phyloP scores from a whole-genome alignment of 192 early-diverging fungal species.

The Podila horticola region DNA sequence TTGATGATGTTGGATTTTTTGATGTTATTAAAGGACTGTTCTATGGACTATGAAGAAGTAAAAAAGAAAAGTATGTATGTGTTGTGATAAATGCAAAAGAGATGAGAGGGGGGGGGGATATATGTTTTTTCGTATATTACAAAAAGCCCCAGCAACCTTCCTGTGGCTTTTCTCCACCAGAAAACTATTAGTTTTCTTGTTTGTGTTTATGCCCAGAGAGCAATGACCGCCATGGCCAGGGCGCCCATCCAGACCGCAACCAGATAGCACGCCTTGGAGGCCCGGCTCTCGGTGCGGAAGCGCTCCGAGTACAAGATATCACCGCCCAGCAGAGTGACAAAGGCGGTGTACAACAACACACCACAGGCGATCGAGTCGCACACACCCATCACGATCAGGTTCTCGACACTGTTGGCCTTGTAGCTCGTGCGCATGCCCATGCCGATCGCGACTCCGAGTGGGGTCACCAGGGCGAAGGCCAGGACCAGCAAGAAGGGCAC shows the following conservation, averaged over 20 bases:
- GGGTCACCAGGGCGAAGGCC: conserved; percentile 78
- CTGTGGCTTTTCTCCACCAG: conserved; percentile 3
- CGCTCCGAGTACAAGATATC: conserved; percentile 66
- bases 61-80: too few relatives aligned
- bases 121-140: neutral
- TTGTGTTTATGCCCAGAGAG: conserved; percentile 61
- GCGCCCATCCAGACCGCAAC: conserved; percentile 60
- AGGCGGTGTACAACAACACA: conserved; percentile 83
- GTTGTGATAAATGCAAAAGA: neutral
- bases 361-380: conserved; percentile 84
- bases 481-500: conserved; percentile 58
- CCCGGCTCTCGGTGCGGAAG: conserved; percentile 27
- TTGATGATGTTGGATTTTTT: too few relatives aligned
- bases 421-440: conserved; percentile 76
- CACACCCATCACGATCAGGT: conserved; percentile 74
- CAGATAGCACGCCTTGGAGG: conserved; percentile 41
- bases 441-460: conserved; percentile 82
- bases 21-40: too few relatives aligned
- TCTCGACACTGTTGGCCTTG: conserved; percentile 65
- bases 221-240: conserved; percentile 61
- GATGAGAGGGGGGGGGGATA: neutral
- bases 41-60: too few relatives aligned
- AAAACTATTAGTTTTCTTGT: neutral
- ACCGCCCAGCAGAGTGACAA: conserved; percentile 74
- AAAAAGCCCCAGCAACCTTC: neutral